A percentile compares a stretch with the other conserved stretches of the same genome.
Evolutionary conservation across 2,329 filamentous ascomycete genomes (phyloP).

Genomic region (Diaporthe ilicicola): DNA sequence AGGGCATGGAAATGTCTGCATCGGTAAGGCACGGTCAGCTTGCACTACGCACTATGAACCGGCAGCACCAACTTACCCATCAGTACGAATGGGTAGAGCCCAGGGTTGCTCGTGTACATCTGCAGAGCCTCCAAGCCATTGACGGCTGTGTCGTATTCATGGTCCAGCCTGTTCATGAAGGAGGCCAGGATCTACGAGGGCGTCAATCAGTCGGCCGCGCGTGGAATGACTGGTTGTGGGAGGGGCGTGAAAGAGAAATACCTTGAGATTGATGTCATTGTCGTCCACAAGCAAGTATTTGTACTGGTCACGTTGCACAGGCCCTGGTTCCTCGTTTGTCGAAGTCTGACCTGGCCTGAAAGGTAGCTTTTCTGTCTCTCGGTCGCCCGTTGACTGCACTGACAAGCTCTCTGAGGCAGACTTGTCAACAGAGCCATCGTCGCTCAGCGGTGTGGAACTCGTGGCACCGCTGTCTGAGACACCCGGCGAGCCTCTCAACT

Average conservation of each 20-base stretch:
- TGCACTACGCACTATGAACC: not conserved
- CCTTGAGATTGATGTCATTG: slow-evolving; percentile 49
- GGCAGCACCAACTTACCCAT: slow-evolving; percentile 49
- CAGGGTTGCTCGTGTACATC: slow-evolving; percentile 45
- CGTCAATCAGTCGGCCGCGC: not conserved
- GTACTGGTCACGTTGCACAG: not conserved
- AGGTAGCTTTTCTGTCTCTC: not conserved
- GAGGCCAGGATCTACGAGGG: slow-evolving; percentile 44
- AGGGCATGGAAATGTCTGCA: slow-evolving; percentile 43
- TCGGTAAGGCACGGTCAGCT: not conserved
- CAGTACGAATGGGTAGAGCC: slow-evolving; percentile 53
- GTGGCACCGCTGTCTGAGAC: not conserved
- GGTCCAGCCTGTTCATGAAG: slow-evolving; percentile 48
- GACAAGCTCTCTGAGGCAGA: too few relatives aligned
- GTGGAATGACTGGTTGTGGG: not conserved
- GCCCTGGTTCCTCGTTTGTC: not conserved
- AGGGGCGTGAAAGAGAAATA: not conserved
- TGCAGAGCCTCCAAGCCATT: slow-evolving; percentile 59
- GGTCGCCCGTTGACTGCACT: not conserved
- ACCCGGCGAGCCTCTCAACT: too few relatives aligned
- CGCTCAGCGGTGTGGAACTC: not conserved
- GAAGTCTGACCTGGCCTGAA: not conserved
- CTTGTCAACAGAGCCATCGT: not conserved
- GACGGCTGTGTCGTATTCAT: slow-evolving; percentile 50
- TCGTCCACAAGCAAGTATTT: slow-evolving; percentile 50